These are phyloP conservation scores for Suillus brevipes DNA, from an alignment of 768 basidiomycete genomes.

Conservation along the genomic window DNA sequence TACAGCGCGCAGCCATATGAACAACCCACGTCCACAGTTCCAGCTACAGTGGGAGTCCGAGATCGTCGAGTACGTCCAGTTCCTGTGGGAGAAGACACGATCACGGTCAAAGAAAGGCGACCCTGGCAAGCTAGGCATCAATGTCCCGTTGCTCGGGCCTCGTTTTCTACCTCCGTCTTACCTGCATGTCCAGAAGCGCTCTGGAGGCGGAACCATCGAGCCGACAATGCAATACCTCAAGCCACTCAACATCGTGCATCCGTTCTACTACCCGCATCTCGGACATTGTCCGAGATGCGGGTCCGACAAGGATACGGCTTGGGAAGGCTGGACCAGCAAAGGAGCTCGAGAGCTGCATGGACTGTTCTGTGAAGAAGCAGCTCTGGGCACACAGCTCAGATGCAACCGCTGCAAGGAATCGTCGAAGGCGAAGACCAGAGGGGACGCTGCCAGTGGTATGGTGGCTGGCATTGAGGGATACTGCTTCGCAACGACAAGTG, in stretches of 20 bases:
- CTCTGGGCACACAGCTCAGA: background rate
- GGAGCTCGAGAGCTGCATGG: slow-evolving; percentile 10
- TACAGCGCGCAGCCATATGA: background rate
- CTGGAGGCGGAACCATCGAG: slow-evolving; percentile 3
- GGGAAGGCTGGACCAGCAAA: slow-evolving; percentile 9
- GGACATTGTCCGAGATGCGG: background rate
- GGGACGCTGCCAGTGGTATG: too few species aligned
- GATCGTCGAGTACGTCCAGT: slow-evolving; percentile 20
- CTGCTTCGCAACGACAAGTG: too few species aligned
- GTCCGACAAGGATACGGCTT: background rate
- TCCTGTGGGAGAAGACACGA: slow-evolving; percentile 13
- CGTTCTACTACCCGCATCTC: slow-evolving; percentile 13
- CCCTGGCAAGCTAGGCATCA: slow-evolving; percentile 1
- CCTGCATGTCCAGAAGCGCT: slow-evolving; percentile 14
- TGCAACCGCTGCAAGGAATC: background rate
- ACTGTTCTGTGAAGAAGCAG: background rate
- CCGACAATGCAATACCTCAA: slow-evolving; percentile 18
- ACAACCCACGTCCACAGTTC: background rate
- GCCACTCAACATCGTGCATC: slow-evolving; percentile 13
- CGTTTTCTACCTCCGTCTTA: slow-evolving; percentile 21
- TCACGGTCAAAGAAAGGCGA: slow-evolving; percentile 5
- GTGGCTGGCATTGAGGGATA: too few species aligned
- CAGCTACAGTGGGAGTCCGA: slow-evolving; percentile 25
- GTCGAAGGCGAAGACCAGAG: too few species aligned
- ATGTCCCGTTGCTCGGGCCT: slow-evolving; percentile 23